Evolutionary conservation across 2,329 filamentous ascomycete genomes (phyloP), one percentile per base, ranked within the genome.

Genomic region (Bertia moriformis): DNA sequence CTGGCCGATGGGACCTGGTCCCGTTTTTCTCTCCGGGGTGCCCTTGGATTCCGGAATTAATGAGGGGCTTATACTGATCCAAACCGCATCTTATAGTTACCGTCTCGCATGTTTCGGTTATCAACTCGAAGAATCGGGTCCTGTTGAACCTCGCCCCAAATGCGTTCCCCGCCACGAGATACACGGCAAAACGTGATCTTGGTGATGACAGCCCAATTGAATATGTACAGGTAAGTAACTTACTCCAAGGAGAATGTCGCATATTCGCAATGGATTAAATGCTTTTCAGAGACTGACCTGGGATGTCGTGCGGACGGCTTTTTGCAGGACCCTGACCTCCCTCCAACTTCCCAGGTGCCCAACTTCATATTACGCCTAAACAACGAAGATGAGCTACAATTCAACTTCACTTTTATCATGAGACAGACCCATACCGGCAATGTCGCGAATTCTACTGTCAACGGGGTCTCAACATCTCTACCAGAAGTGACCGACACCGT

Each of bases 331-430:
- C 78, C 84, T 33, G 89, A 95, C 44, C 53, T 65, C 40, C 54
- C 65, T 18, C 55, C 60, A 37, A 46, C 60, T 22, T 56, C 59
- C 19, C 59, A 65, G 39, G 53, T 65, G 19, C 84, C 87, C 5
- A 71, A 69, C 43, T 93, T 96, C 57, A 72, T 98, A 38, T 67
- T 96, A 42, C 91, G 93, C 54, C 66, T 98, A 38, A 74, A 69
- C 48, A 91, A 88, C 61, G 87, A 93, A 48, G 91, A 96, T 48
- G 91, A 98, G 48, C 76, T 98, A 40, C 76, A 77, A 47, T 93
- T 98, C 61, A 85, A 80, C 50, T 98, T 96, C 57, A 91, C 83
- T 29, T 95, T 96, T 55, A 71, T 91, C 46, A 68, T 94, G 46
- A 65, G 75, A 51, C 65, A 78, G 53, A 48, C 67, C 17, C 55